phyloP scores from a whole-genome alignment of 257 asterid species.

The Rubia yunnanensis region DNA sequence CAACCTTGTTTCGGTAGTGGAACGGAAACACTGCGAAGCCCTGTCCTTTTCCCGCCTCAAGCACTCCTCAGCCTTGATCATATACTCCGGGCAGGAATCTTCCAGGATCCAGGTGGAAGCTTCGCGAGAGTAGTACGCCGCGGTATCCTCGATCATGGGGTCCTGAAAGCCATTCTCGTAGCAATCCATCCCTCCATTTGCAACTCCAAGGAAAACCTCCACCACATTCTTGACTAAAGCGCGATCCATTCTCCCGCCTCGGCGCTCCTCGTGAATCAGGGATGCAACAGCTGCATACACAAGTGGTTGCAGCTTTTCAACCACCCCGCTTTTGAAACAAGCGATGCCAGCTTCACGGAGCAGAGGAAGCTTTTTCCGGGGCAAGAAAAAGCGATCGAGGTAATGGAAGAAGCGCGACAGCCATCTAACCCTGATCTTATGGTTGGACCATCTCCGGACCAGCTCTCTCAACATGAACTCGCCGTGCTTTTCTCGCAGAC shows the following conservation, averaged over 20 bases:
- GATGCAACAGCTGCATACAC: background rate
- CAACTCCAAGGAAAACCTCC: slow-evolving; percentile 42
- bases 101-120: slow-evolving; percentile 51
- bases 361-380: background rate
- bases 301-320: no score
- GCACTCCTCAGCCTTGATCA: slow-evolving; percentile 57
- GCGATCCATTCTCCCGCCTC: slow-evolving; percentile 4
- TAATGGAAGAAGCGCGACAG: background rate
- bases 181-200: slow-evolving; percentile 27
- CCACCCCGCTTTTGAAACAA: background rate
- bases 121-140: slow-evolving; percentile 45
- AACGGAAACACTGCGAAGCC: slow-evolving; percentile 43
- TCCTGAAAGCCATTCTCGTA: slow-evolving; percentile 39
- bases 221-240: slow-evolving; percentile 1
- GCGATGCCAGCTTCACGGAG: background rate
- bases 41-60: slow-evolving; percentile 48
- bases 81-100: slow-evolving; percentile 57
- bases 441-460: slow-evolving; percentile 2
- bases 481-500: background rate
- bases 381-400: background rate
- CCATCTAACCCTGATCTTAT: background rate
- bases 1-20: slow-evolving; percentile 38
- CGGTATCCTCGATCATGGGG: slow-evolving; percentile 35
- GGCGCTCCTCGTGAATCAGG: background rate
- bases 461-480: background rate